Conservation (phyloP, 495 filamentous ascomycete genomes). For the Aspergillus kassunensis region DNA sequence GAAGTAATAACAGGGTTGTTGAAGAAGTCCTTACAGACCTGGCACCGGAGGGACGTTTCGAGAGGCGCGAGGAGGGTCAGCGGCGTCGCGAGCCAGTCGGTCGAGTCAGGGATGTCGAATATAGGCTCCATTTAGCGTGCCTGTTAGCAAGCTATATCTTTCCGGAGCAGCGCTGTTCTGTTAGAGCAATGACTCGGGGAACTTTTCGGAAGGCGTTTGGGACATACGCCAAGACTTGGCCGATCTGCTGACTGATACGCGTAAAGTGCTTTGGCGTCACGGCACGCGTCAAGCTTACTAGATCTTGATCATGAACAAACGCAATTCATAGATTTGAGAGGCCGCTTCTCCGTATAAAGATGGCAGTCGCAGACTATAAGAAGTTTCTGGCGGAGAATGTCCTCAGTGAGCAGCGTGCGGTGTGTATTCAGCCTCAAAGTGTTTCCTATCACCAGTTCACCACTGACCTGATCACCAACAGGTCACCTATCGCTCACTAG, state of each 20-base stretch:
- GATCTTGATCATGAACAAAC: background rate
- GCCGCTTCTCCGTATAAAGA: constrained; percentile 19
- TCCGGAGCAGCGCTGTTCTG: background rate
- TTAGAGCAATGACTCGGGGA: background rate
- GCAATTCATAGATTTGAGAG: background rate
- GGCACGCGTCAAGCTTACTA: constrained; percentile 28
- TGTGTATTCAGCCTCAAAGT: constrained; percentile 34
- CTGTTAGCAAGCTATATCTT: background rate
- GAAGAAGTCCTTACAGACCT: constrained; percentile 98
- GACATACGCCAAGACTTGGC: constrained; percentile 36
- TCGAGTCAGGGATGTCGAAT: constrained; percentile 74
- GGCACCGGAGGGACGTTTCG: constrained; percentile 84
- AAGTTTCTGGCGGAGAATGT: constrained; percentile 71
- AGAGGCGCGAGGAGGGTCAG: constrained; percentile 68
- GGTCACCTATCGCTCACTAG: constrained; percentile 82
- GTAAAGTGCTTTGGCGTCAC: constrained; percentile 39
- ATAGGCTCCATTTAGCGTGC: constrained; percentile 38
- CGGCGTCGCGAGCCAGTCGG: constrained; percentile 86
- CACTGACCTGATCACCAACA: constrained; percentile 26
- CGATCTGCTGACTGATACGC: constrained; percentile 47
- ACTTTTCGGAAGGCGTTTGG: background rate
- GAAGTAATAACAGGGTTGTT: constrained; percentile 88
- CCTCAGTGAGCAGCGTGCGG: constrained; percentile 70
- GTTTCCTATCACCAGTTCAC: background rate
- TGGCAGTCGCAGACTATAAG: constrained; percentile 57